These are phyloP conservation scores for Penicillium hesseltinei DNA, from an alignment of 2,329 filamentous ascomycete genomes.

Conservation along the genomic window DNA sequence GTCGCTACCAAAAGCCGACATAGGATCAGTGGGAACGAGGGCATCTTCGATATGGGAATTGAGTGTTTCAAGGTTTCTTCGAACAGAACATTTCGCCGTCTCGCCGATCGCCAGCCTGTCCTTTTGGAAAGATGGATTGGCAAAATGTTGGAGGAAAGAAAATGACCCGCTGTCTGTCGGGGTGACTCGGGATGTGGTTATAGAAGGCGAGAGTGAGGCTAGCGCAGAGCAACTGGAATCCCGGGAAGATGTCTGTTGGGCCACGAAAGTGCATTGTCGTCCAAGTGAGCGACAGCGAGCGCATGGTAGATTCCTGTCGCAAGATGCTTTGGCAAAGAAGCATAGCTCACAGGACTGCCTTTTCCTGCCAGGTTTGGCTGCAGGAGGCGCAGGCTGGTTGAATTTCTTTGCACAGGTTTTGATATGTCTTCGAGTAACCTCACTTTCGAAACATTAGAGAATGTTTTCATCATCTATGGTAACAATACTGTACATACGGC, in stretches of 20 bases:
- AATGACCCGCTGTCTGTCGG: slow-evolving; percentile 18
- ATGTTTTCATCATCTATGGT: neutral
- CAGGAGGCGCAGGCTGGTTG: slow-evolving; percentile 27
- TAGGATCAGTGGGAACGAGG: slow-evolving; percentile 22
- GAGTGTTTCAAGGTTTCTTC: slow-evolving; percentile 27
- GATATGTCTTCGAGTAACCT: slow-evolving; percentile 31
- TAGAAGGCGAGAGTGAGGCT: slow-evolving; percentile 7
- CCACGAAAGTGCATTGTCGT: slow-evolving; percentile 22
- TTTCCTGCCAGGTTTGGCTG: slow-evolving; percentile 32
- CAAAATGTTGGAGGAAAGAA: slow-evolving; percentile 31
- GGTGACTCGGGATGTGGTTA: neutral
- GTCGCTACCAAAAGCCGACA: slow-evolving; percentile 13
- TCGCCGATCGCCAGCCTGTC: slow-evolving; percentile 33
- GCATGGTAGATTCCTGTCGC: slow-evolving; percentile 26
- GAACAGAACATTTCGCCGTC: slow-evolving; percentile 29
- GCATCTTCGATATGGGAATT: slow-evolving; percentile 30
- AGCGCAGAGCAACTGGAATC: neutral
- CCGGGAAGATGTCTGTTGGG: slow-evolving; percentile 1
- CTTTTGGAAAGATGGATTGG: slow-evolving; percentile 27
- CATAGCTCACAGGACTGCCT: slow-evolving; percentile 31
- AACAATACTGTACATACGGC: slow-evolving; percentile 14
- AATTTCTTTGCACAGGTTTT: slow-evolving; percentile 32
- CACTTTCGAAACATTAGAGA: slow-evolving; percentile 14
- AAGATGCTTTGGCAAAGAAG: slow-evolving; percentile 27
- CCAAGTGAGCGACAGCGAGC: slow-evolving; percentile 25